These are phyloP conservation scores for Lagenidium sp. DNA, from an alignment of 352 stramenopile species.

Conservation along the genomic window DNA sequence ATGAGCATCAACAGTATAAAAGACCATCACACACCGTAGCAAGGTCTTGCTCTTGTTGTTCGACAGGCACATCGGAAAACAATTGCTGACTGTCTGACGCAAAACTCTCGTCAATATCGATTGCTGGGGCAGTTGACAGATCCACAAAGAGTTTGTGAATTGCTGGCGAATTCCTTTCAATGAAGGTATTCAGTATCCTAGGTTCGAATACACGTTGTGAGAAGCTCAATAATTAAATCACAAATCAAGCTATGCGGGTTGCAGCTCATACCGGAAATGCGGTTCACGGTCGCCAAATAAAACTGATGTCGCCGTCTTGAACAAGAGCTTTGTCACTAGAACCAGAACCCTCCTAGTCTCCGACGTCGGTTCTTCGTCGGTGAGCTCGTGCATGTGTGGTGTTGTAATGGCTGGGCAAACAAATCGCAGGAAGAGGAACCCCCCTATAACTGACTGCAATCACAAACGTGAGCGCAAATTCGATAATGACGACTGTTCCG, in stretches of 20 bases:
- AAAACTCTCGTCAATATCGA: constrained; percentile 75
- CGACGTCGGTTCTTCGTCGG: constrained; percentile 51
- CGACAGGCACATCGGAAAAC: too few relatives aligned
- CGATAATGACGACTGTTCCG: background rate
- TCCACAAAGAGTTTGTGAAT: constrained; percentile 77
- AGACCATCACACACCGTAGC: too few relatives aligned
- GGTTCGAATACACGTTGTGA: too few relatives aligned
- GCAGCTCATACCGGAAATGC: constrained; percentile 53
- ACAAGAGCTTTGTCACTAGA: constrained; percentile 81
- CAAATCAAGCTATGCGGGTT: too few relatives aligned
- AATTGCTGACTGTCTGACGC: constrained; percentile 20
- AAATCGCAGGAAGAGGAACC: constrained; percentile 84
- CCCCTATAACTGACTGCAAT: constrained; percentile 69
- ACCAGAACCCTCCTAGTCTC: constrained; percentile 81
- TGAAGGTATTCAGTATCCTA: constrained; percentile 84
- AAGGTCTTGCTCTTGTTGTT: background rate
- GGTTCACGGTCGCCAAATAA: constrained; percentile 80
- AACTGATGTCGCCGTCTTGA: constrained; percentile 83
- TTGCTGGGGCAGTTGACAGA: constrained; percentile 45
- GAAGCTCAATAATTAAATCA: too few relatives aligned
- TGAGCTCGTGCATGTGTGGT: constrained; percentile 75
- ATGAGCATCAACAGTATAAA: too few relatives aligned
- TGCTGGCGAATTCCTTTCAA: constrained; percentile 64
- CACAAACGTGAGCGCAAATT: background rate
- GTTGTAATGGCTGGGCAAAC: constrained; percentile 85